Evolutionary conservation across 768 basidiomycete species (phyloP), one percentile per base, ranked within the genome.

Genomic region (Wakefieldia striispora): DNA sequence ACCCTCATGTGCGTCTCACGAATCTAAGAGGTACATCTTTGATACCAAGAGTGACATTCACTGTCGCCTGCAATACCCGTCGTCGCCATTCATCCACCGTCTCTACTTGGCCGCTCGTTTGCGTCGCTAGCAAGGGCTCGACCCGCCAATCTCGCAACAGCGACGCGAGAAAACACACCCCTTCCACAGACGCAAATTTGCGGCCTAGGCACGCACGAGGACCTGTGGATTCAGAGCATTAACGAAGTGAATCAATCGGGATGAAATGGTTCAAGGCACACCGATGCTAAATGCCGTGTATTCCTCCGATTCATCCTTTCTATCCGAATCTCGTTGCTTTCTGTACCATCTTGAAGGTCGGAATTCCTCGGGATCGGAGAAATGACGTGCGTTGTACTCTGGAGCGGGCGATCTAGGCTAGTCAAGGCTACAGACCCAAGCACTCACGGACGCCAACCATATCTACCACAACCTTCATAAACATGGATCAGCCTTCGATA

Each of bases 121-220:
- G 41, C 36, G 27, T 43, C 19, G 54, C 42, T 23, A 81, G 59
- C n/a, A 72, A 45, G 1, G 79, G 78, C 43, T 77, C 73, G 11
- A 84, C 59, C 24, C 64, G 70, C 75, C 75, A 83, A 39, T 83
- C 81, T 16, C 77, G 70, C 19, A 82, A 61, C 8, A 83, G 57
- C 56, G 71, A 63, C 1, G 78, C 71, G 17, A 84, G 70, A 68
- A 83, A 79, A 42, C 72, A 74, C 16, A 83, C 72, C 2, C 72
- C 70, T 57, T 84, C 80, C 0, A 70, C 72, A 1, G 72, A 70
- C 3, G 82, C 78, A 54, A 84, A 84, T 51, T 74, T 79, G 24
- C 78, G 68, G 5, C 82, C 82, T 12, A 82, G 64, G 52, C 82
- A 84, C 14, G 62, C 57, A 14, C 80, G 73, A 26, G 79, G 78